phyloP scores from a whole-genome alignment of 2,329 filamentous ascomycete species.

The Nannizzia gypsea region DNA sequence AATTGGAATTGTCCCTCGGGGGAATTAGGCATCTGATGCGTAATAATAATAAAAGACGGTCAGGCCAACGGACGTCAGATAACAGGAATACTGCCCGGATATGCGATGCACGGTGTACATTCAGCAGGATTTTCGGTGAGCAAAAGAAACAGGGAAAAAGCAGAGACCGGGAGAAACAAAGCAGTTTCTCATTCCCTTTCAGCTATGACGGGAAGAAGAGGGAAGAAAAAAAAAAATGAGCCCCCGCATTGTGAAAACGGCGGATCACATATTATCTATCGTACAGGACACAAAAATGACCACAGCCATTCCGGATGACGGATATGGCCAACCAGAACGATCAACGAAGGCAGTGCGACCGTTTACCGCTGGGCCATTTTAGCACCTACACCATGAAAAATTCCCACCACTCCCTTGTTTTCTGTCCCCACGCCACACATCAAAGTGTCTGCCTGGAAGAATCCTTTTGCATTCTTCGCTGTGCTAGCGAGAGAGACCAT shows the following conservation, averaged over 20 bases:
- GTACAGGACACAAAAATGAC: constrained; percentile 2
- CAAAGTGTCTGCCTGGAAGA: background rate
- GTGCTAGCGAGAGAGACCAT: background rate
- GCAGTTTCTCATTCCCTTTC: background rate
- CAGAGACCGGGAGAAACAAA: background rate
- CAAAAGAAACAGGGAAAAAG: background rate
- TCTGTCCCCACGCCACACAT: background rate
- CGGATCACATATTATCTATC: constrained; percentile 2
- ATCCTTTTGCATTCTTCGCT: background rate
- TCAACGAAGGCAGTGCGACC: background rate
- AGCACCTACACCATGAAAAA: background rate
- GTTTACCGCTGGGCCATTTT: background rate
- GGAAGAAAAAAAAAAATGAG: background rate
- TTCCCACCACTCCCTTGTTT: background rate
- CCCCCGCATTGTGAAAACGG: constrained; percentile 5
- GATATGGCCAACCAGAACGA: background rate
- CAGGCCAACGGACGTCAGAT: background rate
- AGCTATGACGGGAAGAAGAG: background rate
- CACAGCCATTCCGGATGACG: background rate
- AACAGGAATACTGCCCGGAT: background rate
- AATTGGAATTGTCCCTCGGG: constrained; percentile 27
- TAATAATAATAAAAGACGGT: constrained; percentile 7
- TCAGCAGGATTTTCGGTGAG: constrained; percentile 4
- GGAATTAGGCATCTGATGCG: constrained; percentile 5
- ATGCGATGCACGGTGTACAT: background rate